phyloP scores from a whole-genome alignment of 2,329 filamentous ascomycete genomes.

The Verruconis gallopava region DNA sequence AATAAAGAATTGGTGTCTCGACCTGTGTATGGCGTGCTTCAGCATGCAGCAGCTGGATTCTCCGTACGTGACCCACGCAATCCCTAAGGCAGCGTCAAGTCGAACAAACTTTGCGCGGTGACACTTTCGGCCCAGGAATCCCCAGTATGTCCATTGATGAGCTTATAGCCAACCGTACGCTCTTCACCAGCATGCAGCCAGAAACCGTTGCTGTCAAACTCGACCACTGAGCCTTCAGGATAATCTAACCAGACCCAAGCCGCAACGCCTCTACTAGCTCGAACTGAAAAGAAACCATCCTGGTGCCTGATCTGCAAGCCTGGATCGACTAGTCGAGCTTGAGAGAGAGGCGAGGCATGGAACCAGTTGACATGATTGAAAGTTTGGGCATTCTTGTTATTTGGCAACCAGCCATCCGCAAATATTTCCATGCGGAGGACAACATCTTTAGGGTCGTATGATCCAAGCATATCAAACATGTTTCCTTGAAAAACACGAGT shows the following conservation, averaged over 20 bases:
- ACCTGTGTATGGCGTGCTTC: too few species aligned
- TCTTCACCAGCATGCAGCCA: slow-evolving; percentile 33
- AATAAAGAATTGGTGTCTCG: too few species aligned
- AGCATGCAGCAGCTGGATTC: too few species aligned
- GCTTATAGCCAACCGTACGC: slow-evolving; percentile 32
- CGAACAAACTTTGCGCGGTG: slow-evolving; percentile 41
- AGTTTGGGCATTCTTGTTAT: slow-evolving; percentile 25
- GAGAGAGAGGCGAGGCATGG: slow-evolving; percentile 33
- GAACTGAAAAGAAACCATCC: slow-evolving; percentile 31
- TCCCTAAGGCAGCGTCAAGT: slow-evolving; percentile 23
- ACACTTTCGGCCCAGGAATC: slow-evolving; percentile 35
- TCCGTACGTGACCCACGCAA: too few species aligned
- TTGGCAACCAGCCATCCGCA: slow-evolving; percentile 34
- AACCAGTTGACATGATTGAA: slow-evolving; percentile 41
- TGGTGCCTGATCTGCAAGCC: slow-evolving; percentile 28
- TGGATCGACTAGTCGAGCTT: slow-evolving; percentile 37
- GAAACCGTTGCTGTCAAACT: slow-evolving; percentile 43
- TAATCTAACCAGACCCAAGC: slow-evolving; percentile 45
- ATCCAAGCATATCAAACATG: slow-evolving; percentile 22
- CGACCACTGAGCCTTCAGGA: slow-evolving; percentile 34
- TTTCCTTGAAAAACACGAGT: slow-evolving; percentile 19
- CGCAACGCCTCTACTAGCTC: slow-evolving; percentile 35
- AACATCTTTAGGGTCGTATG: slow-evolving; percentile 22
- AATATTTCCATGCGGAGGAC: slow-evolving; percentile 33
- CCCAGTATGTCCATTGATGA: slow-evolving; percentile 27